Evolutionary conservation across 495 filamentous ascomycete genomes (phyloP).

Genomic region (Friedmanniomyces endolithicus): DNA sequence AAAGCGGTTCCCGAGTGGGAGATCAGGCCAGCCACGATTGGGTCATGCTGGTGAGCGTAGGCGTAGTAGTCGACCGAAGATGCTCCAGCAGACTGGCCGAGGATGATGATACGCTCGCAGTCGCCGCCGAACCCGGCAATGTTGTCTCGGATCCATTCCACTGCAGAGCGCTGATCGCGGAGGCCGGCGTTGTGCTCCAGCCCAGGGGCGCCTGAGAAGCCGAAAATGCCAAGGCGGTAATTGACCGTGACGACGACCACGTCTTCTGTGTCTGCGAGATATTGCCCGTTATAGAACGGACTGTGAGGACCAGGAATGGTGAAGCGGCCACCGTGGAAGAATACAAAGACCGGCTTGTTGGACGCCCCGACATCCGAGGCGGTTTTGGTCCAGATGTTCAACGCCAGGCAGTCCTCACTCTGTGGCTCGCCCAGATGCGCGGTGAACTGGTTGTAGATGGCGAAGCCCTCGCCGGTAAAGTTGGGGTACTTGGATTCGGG

Average conservation of each 20-base stretch:
- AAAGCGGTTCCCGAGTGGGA: conserved; percentile 42
- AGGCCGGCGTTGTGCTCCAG: conserved; percentile 33
- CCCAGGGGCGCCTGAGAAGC: conserved; percentile 37
- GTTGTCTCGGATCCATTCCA: conserved; percentile 50
- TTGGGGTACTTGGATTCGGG: conserved; percentile 20
- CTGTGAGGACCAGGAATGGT: conserved; percentile 27
- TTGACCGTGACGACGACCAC: conserved; percentile 37
- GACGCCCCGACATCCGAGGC: background rate
- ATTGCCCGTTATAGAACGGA: conserved; percentile 34
- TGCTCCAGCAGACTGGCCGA: conserved; percentile 44
- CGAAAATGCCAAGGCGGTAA: conserved; percentile 41
- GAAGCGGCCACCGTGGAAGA: conserved; percentile 32
- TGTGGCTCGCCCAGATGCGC: conserved; percentile 18
- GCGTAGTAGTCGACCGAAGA: conserved; percentile 41
- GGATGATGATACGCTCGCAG: conserved; percentile 42
- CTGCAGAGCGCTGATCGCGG: conserved; percentile 35
- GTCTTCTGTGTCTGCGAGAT: conserved; percentile 30
- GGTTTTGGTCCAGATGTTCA: conserved; percentile 37
- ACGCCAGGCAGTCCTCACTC: conserved; percentile 37
- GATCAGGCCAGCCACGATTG: conserved; percentile 37
- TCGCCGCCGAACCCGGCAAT: conserved; percentile 44
- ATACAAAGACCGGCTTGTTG: conserved; percentile 30
- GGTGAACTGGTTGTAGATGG: conserved; percentile 26
- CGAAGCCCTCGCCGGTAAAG: conserved; percentile 23
- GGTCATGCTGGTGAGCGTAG: conserved; percentile 35